Conservation (phyloP, 345 rosid species). For the Brassica incana region DNA sequence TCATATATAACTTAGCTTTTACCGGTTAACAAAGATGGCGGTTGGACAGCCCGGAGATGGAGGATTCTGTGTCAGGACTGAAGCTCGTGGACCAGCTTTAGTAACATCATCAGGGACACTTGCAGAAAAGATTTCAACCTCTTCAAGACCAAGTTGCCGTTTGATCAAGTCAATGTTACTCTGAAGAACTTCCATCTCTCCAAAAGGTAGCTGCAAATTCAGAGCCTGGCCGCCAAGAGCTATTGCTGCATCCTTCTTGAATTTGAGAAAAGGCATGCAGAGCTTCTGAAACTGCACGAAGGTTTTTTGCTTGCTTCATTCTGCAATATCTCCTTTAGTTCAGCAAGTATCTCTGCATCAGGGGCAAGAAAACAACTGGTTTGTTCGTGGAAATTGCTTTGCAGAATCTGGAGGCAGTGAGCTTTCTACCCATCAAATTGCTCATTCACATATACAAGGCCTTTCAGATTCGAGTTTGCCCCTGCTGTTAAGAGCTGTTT, state of each 20-base stretch:
- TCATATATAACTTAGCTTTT: conserved; percentile 19
- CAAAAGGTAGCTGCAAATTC: conserved; percentile 75
- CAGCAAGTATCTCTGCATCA: conserved; percentile 37
- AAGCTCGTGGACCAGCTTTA: conserved; percentile 56
- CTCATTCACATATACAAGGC: conserved; percentile 74
- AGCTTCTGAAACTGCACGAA: conserved; percentile 61
- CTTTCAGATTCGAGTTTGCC: conserved; percentile 47
- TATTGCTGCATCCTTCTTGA: conserved; percentile 70
- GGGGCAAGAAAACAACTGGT: conserved; percentile 54
- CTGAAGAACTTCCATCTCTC: conserved; percentile 75
- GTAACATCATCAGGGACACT: conserved; percentile 46
- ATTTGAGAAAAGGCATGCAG: conserved; percentile 87
- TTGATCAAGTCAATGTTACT: conserved; percentile 77
- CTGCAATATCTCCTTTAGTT: not conserved
- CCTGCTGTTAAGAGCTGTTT: conserved; percentile 53
- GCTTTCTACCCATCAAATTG: conserved; percentile 84
- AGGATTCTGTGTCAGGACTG: conserved; percentile 45
- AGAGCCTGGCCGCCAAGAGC: conserved; percentile 68
- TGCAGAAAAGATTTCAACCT: conserved; percentile 56
- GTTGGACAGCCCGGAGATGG: not conserved
- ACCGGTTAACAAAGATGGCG: not conserved
- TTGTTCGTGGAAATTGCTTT: conserved; percentile 40
- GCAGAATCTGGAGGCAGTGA: conserved; percentile 71
- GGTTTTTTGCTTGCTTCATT: conserved; percentile 29
- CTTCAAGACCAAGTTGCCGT: conserved; percentile 70